Conservation (phyloP, 805 yeast species). For the Starmerella bacillaris region DNA sequence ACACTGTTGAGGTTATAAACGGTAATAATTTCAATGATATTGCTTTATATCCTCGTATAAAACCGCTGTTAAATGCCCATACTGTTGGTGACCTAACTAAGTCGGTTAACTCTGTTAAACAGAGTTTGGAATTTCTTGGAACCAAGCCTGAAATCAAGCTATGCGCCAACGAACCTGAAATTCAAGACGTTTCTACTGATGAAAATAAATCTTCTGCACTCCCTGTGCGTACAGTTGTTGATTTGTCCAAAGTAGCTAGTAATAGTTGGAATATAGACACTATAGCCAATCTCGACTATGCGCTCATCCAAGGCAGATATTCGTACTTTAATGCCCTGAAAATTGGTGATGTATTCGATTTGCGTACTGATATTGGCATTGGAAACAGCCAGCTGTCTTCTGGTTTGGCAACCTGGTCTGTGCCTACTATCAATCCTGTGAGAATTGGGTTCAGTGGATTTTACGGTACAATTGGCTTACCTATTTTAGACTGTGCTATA, state of each 20-base stretch:
- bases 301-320: constrained; percentile 9
- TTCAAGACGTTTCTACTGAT: not conserved
- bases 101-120: constrained; percentile 16
- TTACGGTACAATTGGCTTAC: constrained; percentile 36
- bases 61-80: constrained; percentile 16
- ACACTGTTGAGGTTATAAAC: constrained; percentile 19
- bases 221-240: constrained; percentile 9
- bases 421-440: constrained; percentile 13
- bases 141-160: constrained; percentile 9
- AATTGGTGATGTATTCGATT: constrained; percentile 14
- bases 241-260: constrained; percentile 9
- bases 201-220: constrained; percentile 1
- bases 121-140: constrained; percentile 14
- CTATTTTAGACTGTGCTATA: constrained; percentile 38
- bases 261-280: constrained; percentile 7
- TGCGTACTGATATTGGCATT: constrained; percentile 10
- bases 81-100: constrained; percentile 16
- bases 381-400: constrained; percentile 13
- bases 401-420: constrained; percentile 12
- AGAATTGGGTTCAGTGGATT: constrained; percentile 21
- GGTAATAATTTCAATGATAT: constrained; percentile 18
- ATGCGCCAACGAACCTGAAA: constrained; percentile 2
- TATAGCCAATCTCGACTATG: constrained; percentile 9
- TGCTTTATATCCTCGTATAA: constrained; percentile 18
- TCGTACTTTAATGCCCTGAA: constrained; percentile 13